Evolutionary conservation across 495 filamentous ascomycete genomes (phyloP).

Genomic region (Neurospora discreta): DNA sequence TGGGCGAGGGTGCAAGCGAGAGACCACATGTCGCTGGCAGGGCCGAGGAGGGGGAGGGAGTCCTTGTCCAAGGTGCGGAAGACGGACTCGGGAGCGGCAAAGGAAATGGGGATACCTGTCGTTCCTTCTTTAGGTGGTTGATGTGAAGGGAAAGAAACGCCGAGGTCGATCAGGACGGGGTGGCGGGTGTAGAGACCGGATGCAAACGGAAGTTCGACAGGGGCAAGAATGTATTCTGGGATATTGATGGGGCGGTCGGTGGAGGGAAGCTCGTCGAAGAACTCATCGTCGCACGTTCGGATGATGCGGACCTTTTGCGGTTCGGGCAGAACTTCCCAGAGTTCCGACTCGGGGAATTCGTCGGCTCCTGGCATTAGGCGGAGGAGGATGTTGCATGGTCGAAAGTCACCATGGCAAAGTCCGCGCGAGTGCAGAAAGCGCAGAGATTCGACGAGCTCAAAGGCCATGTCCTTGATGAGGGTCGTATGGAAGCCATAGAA

Average conservation of each 20-base stretch:
- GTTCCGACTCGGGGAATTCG: slow-evolving; percentile 3
- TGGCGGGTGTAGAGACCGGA: slow-evolving; percentile 3
- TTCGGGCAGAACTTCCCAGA: slow-evolving; percentile 6
- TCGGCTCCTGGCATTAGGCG: slow-evolving; percentile 16
- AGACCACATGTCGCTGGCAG: slow-evolving; percentile 16
- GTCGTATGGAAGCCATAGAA: slow-evolving; percentile 1
- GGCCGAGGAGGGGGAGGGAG: not conserved
- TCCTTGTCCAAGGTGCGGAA: not conserved
- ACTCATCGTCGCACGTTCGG: not conserved
- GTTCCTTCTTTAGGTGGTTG: not conserved
- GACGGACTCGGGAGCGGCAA: slow-evolving; percentile 14
- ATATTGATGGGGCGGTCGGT: not conserved
- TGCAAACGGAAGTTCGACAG: not conserved
- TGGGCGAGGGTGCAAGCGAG: slow-evolving; percentile 14
- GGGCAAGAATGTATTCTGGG: slow-evolving; percentile 13
- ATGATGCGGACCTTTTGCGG: not conserved
- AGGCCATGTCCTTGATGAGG: not conserved
- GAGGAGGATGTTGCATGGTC: not conserved
- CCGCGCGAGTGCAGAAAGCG: not conserved
- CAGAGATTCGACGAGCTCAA: not conserved
- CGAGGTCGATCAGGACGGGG: slow-evolving; percentile 19
- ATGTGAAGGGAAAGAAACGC: slow-evolving; percentile 9
- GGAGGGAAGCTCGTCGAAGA: not conserved
- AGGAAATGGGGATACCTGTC: slow-evolving; percentile 9
- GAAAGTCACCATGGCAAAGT: not conserved